Evolutionary conservation across 495 filamentous ascomycete genomes (phyloP), one percentile per base, ranked within the genome.

Genomic region (Penicillium bovifimosum): DNA sequence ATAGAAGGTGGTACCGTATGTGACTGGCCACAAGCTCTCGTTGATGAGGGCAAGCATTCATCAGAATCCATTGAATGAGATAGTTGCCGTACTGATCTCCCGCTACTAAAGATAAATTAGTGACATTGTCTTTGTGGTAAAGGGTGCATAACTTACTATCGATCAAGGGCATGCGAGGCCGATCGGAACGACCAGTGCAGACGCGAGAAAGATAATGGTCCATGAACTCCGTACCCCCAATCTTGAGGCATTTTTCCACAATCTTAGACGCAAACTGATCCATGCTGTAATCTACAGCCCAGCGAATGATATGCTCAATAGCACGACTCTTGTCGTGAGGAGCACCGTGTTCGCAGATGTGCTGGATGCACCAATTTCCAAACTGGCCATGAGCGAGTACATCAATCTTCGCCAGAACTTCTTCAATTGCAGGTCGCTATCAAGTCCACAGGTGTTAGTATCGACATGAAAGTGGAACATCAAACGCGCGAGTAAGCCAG

Each of bases 51-150:
- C 85, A 82, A 48, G 90, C 84, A 68, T 96, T 86, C 41, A 88
- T 91, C 55, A 98, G 75, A 63, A 98, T 91, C 80, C 90, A 96
- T 67, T 98, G 93, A 50, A 97, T 89, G 41, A 98, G 80, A 65
- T 98, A 98, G 72, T 98, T 98, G 38, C 93, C 93, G 63, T 96
- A 97, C 71, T 98, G 95, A 63, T 98, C 93, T 55, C 93, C 93
- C 49, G 93, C 88, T 74, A 97, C 84, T 87, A 39, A 6, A 47
- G 10, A 20, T 4, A 20, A 8, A 40, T 80, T 62, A 80, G 64
- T 11, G 53, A 16, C 31, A 2, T 5, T 27, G 9, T 27, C 20
- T 5, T 10, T 7, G 13, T n/a, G 8, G 17, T 10, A 13, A 28
- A n/a, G 13, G 14, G 5, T 16, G 17, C 24, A n/a, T 8, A 38